Evolutionary conservation across 352 stramenopile genomes (phyloP).

Genomic region (Pythium sukuiense): DNA sequence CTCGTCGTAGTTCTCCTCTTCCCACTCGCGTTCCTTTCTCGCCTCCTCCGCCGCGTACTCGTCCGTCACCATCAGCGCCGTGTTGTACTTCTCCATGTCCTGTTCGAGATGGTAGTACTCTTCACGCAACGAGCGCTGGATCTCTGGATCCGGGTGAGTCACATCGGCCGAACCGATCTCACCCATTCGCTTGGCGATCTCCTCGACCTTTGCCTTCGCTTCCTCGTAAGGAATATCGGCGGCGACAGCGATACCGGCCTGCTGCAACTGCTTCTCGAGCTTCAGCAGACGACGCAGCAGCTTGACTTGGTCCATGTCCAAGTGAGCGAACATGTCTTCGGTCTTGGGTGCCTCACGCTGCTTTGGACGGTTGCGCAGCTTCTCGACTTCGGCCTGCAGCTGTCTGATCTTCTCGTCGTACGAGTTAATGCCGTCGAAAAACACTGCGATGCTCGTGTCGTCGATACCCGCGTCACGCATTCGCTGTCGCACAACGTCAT

Average conservation of each 20-base stretch:
- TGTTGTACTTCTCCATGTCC: conserved; percentile 95
- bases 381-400: conserved; percentile 81
- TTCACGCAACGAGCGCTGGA: conserved; percentile 87
- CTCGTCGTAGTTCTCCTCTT: conserved; percentile 85
- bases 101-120: conserved; percentile 93
- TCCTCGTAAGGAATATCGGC: conserved; percentile 94
- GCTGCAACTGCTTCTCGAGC: conserved; percentile 80
- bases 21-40: conserved; percentile 90
- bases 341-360: conserved; percentile 50
- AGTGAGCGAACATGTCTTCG: conserved; percentile 65
- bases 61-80: conserved; percentile 90
- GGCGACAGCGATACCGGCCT: conserved; percentile 86
- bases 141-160: conserved; percentile 71
- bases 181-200: conserved; percentile 90
- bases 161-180: conserved; percentile 93
- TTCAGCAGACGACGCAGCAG: conserved; percentile 79
- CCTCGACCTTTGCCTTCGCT: conserved; percentile 87
- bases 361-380: conserved; percentile 65
- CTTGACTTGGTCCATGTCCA: conserved; percentile 80
- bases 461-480: conserved; percentile 81
- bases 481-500: conserved; percentile 69
- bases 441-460: conserved; percentile 65
- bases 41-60: conserved; percentile 91
- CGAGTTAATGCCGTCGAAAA: conserved; percentile 84
- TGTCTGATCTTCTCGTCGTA: conserved; percentile 83